A percentile compares a stretch with the other conserved stretches of the same genome.
Conservation (phyloP, 2,329 filamentous ascomycete genomes). For the Curvularia verruculosa region DNA sequence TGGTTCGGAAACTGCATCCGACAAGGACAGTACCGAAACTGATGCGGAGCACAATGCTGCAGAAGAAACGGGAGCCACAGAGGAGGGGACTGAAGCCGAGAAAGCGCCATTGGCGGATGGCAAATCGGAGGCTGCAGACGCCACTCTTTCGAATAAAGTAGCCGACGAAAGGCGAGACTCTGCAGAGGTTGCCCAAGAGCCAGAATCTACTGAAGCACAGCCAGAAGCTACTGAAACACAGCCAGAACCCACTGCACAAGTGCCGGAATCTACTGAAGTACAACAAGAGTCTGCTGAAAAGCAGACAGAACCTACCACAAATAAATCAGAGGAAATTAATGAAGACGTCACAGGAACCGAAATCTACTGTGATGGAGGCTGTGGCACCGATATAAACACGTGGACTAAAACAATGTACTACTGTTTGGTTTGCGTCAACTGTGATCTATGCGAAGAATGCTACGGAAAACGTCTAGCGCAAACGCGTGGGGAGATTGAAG, state of each 20-base stretch:
- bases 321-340: neutral
- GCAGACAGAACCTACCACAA: neutral
- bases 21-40: neutral
- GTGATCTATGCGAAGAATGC: slow-evolving; percentile 3
- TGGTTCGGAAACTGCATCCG: neutral
- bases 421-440: neutral
- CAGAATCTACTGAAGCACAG: neutral
- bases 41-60: neutral
- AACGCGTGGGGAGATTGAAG: neutral
- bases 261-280: neutral
- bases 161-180: neutral
- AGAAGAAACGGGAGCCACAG: neutral
- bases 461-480: neutral
- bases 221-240: neutral
- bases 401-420: slow-evolving; percentile 5
- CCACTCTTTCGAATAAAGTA: neutral
- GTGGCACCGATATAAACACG: neutral
- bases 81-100: neutral
- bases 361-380: neutral
- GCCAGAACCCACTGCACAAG: neutral
- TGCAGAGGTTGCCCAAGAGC: neutral
- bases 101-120: neutral
- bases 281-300: neutral
- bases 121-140: neutral
- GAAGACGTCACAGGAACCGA: neutral